Evolutionary conservation across 169 alveolate genomes (phyloP), one percentile per base, ranked within the genome.

Genomic region (Plasmodium relictum): DNA sequence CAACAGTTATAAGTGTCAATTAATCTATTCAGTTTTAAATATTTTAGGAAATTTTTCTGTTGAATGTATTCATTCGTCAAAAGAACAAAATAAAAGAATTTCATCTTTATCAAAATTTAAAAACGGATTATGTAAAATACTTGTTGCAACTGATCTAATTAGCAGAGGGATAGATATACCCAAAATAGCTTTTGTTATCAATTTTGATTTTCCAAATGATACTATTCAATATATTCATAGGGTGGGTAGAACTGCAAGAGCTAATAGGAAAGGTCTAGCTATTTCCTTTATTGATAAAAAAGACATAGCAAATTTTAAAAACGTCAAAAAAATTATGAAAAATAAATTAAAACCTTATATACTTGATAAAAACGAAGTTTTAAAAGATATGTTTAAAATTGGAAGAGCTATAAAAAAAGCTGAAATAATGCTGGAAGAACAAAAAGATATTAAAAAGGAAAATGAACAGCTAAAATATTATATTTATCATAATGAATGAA

Each of bases 151-250:
- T 7, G 99, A 98, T 88, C 96, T 99, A 3, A 99, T 99, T 10
- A 96, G 99, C 31, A 88, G 99, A 89, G 99, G 99, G n/a, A 93
- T 99, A 18, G 99, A 99, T 92, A 96, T 99, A 31, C 99, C 99
- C 18, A 96, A 95, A 31, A 98, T 98, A 6, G 97, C 96, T 54
- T 96, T 96, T 78, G 99, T 99, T 6, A 95, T 99, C 22, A 98
- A 98, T 93, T 97, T 96, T 80, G 99, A 98, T 89, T 94, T 98
- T 48, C 99, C 99, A 3, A 93, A 95, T 73, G 93, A 96, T 22
- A 93, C 97, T 5, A 97, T 95, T 68, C 98, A 96, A 88, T 98
- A 98, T 93, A 96, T 98, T 2, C 99, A 98, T 93, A 93, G 99
- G 58, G 97, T 98, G 9, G 99, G 99, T 52, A 92, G 99, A 87